These are phyloP conservation scores for Tulasnella sp. DNA, from an alignment of 768 basidiomycete species.

Conservation along the genomic window DNA sequence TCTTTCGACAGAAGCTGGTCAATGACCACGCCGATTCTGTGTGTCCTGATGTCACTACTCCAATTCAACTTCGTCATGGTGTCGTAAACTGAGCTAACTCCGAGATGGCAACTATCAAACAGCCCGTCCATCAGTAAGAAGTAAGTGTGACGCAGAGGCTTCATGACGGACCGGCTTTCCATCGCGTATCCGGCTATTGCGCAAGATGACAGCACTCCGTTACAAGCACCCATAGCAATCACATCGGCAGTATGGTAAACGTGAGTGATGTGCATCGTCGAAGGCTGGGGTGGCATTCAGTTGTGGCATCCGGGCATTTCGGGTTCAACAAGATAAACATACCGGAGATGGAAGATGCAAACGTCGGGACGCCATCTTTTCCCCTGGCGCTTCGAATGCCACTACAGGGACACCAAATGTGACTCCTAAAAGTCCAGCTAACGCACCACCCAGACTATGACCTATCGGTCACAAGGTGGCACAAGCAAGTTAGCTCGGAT, in stretches of 20 bases:
- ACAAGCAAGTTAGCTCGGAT: not conserved
- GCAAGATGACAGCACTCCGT: slow-evolving; percentile 71
- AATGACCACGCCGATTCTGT: slow-evolving; percentile 64
- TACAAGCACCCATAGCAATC: slow-evolving; percentile 83
- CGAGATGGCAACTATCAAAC: slow-evolving; percentile 65
- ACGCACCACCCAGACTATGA: slow-evolving; percentile 80
- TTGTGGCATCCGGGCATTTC: not conserved
- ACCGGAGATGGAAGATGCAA: slow-evolving; percentile 31
- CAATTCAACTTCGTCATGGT: slow-evolving; percentile 68
- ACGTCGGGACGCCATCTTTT: slow-evolving; percentile 69
- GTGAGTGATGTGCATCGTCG: slow-evolving; percentile 43
- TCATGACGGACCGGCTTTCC: slow-evolving; percentile 50
- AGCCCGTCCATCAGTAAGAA: not conserved
- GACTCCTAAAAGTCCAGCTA: slow-evolving; percentile 77
- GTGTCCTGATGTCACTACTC: slow-evolving; percentile 73
- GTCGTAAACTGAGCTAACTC: slow-evolving; percentile 80
- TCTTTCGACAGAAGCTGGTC: slow-evolving; percentile 63
- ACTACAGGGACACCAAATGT: slow-evolving; percentile 94
- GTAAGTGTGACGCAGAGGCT: not conserved
- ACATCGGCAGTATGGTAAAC: slow-evolving; percentile 96
- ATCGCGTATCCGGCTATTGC: slow-evolving; percentile 82
- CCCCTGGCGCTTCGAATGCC: slow-evolving; percentile 86
- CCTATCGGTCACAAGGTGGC: slow-evolving; percentile 34
- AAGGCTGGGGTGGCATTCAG: slow-evolving; percentile 25
- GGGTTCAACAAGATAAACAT: slow-evolving; percentile 8